Percentiles rank a stretch among this genome's conserved stretches.
Evolutionary conservation across 257 asterid genomes (phyloP).

Genomic region (Nemophila menziesii): DNA sequence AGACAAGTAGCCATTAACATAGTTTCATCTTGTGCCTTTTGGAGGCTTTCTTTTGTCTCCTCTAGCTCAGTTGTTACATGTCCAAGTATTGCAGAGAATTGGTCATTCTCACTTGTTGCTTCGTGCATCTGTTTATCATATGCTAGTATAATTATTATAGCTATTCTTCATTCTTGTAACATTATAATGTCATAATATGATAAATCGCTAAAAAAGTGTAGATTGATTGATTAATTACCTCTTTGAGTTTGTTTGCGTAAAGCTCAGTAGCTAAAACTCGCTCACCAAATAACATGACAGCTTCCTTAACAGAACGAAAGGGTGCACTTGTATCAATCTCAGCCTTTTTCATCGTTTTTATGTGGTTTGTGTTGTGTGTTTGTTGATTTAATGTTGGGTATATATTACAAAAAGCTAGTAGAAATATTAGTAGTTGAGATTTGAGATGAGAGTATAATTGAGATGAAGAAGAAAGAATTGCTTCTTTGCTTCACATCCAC

Average conservation of each 20-base stretch:
- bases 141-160: too few relatives aligned
- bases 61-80: constrained; percentile 30
- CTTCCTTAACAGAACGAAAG: constrained; percentile 75
- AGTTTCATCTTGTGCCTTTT: constrained; percentile 51
- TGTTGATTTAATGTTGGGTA: not conserved
- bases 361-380: not conserved
- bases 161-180: too few relatives aligned
- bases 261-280: constrained; percentile 58
- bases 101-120: constrained; percentile 9
- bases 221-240: constrained; percentile 47
- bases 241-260: constrained; percentile 44
- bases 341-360: constrained; percentile 23
- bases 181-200: too few relatives aligned
- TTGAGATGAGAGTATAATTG: constrained; percentile 6
- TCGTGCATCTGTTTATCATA: constrained; percentile 37
- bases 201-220: too few relatives aligned
- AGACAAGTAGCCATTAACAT: constrained; percentile 44
- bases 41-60: constrained; percentile 58
- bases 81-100: not conserved
- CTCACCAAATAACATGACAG: constrained; percentile 66
- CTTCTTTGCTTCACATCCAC: constrained; percentile 85
- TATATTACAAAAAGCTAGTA: not conserved
- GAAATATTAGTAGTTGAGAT: constrained; percentile 3
- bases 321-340: constrained; percentile 87
- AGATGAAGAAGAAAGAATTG: constrained; percentile 24